Conservation (phyloP, 2,329 filamentous ascomycete species). For the Tolypocladium guangdongense region DNA sequence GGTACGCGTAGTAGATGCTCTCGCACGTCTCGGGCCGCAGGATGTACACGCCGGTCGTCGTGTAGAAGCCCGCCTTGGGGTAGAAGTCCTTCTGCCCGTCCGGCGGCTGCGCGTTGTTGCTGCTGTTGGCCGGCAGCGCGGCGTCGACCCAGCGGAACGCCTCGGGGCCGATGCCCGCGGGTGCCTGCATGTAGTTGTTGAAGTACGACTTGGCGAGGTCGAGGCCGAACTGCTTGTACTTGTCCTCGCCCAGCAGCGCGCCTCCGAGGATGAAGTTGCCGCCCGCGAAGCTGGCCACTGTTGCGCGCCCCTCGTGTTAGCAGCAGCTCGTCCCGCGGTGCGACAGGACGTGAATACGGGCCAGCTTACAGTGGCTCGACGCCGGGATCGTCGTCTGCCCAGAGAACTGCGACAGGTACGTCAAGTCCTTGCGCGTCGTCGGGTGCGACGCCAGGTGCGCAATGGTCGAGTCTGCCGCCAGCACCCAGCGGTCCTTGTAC, state of each 20-base stretch:
- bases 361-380: conserved; percentile 37
- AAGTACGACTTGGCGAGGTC: conserved; percentile 61
- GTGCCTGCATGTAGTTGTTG: conserved; percentile 57
- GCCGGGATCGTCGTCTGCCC: conserved; percentile 30
- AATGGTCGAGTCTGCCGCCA: conserved; percentile 67
- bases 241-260: conserved; percentile 50
- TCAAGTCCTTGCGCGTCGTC: conserved; percentile 53
- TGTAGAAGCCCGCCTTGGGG: conserved; percentile 59
- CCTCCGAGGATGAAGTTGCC: conserved; percentile 81
- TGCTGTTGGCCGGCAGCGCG: conserved; percentile 19
- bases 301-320: conserved; percentile 20
- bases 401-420: conserved; percentile 53
- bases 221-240: conserved; percentile 66
- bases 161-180: conserved; percentile 70
- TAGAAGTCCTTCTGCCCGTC: conserved; percentile 47
- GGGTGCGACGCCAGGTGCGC: conserved; percentile 60
- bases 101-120: conserved; percentile 31
- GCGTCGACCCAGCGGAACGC: conserved; percentile 50
- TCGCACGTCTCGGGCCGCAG: conserved; percentile 76
- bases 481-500: conserved; percentile 66
- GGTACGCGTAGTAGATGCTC: conserved; percentile 78
- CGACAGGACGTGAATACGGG: too few relatives aligned
- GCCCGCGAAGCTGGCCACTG: conserved; percentile 71
- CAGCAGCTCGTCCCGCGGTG: conserved; percentile 9
- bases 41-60: conserved; percentile 48